A percentile compares a stretch with the other conserved stretches of the same genome.
Conservation (phyloP, 805 yeast species). For the Lipomyces spencermartinsiae region DNA sequence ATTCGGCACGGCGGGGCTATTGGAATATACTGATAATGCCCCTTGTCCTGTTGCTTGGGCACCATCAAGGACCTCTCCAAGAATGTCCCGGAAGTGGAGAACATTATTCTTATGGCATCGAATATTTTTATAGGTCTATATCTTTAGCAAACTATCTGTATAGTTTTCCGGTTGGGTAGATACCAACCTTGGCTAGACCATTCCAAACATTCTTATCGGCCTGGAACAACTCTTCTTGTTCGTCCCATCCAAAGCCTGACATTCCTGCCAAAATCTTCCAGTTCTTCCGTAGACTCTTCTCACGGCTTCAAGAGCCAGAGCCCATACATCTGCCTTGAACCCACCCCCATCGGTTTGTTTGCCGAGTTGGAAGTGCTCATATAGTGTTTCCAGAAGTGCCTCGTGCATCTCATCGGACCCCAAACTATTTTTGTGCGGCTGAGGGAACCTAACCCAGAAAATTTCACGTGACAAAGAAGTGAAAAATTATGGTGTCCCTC, state of each 20-base stretch:
- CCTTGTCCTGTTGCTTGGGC: constrained; percentile 1
- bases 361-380: not conserved
- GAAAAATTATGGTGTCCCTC: too few species aligned
- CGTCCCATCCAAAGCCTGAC: not conserved
- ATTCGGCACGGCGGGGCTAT: not conserved
- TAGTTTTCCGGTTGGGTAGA: not conserved
- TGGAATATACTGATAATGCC: not conserved
- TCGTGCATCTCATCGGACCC: not conserved
- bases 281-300: constrained; percentile 2
- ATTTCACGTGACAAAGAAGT: too few species aligned
- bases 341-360: not conserved
- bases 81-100: not conserved
- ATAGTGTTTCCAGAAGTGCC: constrained; percentile 1
- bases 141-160: not conserved
- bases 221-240: not conserved
- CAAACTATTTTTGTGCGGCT: too few species aligned
- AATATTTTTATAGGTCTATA: not conserved
- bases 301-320: not conserved
- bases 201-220: not conserved
- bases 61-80: not conserved
- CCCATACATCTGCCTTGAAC: not conserved
- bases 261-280: not conserved
- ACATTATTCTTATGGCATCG: not conserved
- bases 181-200: not conserved
- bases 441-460: too few species aligned